These are phyloP conservation scores for Coffea eugenioides DNA, from an alignment of 257 asterid species.

Conservation along the genomic window DNA sequence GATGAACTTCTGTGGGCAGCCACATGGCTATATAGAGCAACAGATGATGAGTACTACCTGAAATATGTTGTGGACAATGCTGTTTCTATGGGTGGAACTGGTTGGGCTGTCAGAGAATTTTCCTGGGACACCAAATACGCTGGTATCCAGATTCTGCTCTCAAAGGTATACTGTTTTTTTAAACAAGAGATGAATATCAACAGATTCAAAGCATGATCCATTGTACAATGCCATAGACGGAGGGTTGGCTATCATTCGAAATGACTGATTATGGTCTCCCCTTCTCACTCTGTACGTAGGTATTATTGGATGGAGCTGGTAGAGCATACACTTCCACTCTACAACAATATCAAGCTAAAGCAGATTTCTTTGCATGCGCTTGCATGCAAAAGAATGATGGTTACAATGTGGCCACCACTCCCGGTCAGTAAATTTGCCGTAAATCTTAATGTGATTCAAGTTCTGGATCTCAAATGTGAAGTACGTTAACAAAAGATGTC, in stretches of 20 bases:
- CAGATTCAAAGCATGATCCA: no score
- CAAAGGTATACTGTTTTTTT: constrained; percentile 41
- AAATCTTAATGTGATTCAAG: no score
- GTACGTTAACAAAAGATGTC: no score
- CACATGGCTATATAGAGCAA: constrained; percentile 80
- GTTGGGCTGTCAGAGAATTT: constrained; percentile 79
- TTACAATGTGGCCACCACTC: constrained; percentile 64
- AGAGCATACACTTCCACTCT: constrained; percentile 54
- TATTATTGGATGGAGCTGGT: constrained; percentile 67
- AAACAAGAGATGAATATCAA: no score
- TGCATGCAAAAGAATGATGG: constrained; percentile 77
- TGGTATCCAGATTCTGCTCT: constrained; percentile 77
- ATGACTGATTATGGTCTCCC: not conserved
- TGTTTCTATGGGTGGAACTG: constrained; percentile 77
- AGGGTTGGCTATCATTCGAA: no score
- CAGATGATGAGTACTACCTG: constrained; percentile 60
- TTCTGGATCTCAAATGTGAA: no score
- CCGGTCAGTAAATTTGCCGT: constrained; percentile 44
- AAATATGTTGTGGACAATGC: constrained; percentile 69
- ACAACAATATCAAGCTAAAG: constrained; percentile 71
- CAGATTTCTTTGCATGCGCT: constrained; percentile 79
- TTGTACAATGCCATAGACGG: no score
- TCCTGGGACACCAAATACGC: constrained; percentile 99
- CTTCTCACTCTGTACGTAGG: constrained; percentile 28
- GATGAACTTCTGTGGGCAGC: constrained; percentile 96